phyloP scores from a whole-genome alignment of 106 monocot genomes.

The Iris macrosiphon region DNA sequence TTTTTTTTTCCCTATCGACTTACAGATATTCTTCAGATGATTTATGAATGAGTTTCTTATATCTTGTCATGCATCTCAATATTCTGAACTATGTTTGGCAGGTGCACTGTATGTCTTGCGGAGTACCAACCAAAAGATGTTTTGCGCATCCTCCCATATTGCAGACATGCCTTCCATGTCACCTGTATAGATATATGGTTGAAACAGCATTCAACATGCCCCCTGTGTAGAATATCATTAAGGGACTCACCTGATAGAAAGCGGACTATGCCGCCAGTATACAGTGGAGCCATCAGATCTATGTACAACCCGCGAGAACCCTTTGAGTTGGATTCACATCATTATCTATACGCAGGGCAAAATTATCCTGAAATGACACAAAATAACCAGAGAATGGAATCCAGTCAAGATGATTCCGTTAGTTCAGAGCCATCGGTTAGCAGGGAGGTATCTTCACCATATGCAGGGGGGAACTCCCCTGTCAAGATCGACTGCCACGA shows the following conservation, averaged over 20 bases:
- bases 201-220: conserved; percentile 74
- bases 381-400: conserved; percentile 18
- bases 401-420: conserved; percentile 11
- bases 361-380: conserved; percentile 8
- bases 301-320: conserved; percentile 7
- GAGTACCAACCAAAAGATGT: conserved; percentile 84
- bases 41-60: too few relatives aligned
- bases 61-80: not conserved
- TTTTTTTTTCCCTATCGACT: too few relatives aligned
- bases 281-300: conserved; percentile 32
- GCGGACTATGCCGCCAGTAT: conserved; percentile 26
- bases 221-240: conserved; percentile 77
- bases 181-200: conserved; percentile 83
- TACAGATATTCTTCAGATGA: not conserved
- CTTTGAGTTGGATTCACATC: conserved; percentile 11
- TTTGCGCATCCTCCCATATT: conserved; percentile 66
- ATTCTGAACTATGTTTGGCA: conserved; percentile 10
- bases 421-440: conserved; percentile 14
- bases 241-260: conserved; percentile 48
- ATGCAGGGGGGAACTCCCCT: conserved; percentile 5
- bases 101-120: conserved; percentile 70
- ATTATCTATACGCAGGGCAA: conserved; percentile 2
- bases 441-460: not conserved
- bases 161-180: conserved; percentile 63
- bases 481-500: conserved; percentile 3